A percentile compares a stretch with the other conserved stretches of the same genome.
Evolutionary conservation across 2,329 filamentous ascomycete genomes (phyloP).

Genomic region (Talaromyces marneffei): DNA sequence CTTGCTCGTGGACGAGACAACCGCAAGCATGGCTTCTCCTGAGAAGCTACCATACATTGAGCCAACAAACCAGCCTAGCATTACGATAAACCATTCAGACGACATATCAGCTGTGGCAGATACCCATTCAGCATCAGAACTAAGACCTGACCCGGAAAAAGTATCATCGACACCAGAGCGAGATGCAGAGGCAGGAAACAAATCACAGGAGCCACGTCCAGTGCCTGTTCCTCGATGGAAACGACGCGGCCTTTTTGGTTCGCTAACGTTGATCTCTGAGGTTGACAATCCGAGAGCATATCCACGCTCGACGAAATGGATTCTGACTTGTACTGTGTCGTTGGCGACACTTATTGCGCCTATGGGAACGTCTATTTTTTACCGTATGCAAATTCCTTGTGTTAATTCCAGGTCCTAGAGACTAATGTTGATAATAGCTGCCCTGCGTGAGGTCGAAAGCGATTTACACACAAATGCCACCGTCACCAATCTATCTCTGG

Average conservation of each 20-base stretch:
- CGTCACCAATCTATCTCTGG: constrained; percentile 67
- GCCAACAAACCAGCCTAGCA: background rate
- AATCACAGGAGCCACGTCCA: background rate
- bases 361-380: constrained; percentile 76
- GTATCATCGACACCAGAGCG: background rate
- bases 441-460: constrained; percentile 57
- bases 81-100: background rate
- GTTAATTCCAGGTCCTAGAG: background rate
- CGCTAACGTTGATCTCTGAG: constrained; percentile 68
- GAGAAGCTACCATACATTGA: background rate
- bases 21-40: background rate
- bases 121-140: background rate
- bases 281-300: constrained; percentile 72
- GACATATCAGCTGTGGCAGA: background rate
- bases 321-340: constrained; percentile 70
- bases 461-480: constrained; percentile 60
- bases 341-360: constrained; percentile 71
- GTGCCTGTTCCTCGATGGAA: constrained; percentile 42
- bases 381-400: constrained; percentile 49
- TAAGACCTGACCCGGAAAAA: background rate
- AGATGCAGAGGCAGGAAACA: constrained; percentile 1
- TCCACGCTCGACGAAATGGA: constrained; percentile 70
- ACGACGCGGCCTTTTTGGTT: constrained; percentile 66
- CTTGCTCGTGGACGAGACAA: background rate
- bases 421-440: constrained; percentile 46